phyloP scores from a whole-genome alignment of 2,329 filamentous ascomycete genomes.

The Talaromyces sp. region DNA sequence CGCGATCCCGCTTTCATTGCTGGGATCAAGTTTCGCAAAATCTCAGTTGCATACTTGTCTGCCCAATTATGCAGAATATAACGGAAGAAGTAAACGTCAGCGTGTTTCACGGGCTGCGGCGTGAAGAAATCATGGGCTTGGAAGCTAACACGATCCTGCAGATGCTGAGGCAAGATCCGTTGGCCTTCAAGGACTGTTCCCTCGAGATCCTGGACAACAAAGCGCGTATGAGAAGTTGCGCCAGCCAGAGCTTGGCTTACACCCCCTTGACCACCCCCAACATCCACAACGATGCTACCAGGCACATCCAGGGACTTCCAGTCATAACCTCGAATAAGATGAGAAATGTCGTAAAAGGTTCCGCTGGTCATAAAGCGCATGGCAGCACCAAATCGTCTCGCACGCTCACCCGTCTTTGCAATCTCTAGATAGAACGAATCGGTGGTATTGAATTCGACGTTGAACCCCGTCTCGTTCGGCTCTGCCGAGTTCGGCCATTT shows the following conservation, averaged over 20 bases:
- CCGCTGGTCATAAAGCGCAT: background rate
- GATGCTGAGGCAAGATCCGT: background rate
- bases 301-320: background rate
- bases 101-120: slow-evolving; percentile 20
- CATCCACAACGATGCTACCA: slow-evolving; percentile 10
- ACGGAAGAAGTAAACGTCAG: slow-evolving; percentile 25
- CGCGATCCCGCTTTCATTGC: slow-evolving; percentile 20
- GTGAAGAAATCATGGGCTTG: slow-evolving; percentile 25
- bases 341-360: background rate
- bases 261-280: slow-evolving; percentile 56
- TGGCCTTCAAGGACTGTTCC: slow-evolving; percentile 27
- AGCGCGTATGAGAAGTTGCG: slow-evolving; percentile 49
- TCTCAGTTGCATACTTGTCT: slow-evolving; percentile 21
- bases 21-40: slow-evolving; percentile 22
- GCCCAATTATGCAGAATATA: slow-evolving; percentile 27
- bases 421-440: background rate
- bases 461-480: background rate
- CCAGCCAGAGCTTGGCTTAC: slow-evolving; percentile 54
- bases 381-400: background rate
- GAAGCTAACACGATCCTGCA: slow-evolving; percentile 20
- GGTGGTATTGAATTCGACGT: background rate
- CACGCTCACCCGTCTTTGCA: background rate
- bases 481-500: background rate
- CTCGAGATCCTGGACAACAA: slow-evolving; percentile 51
- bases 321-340: background rate